Evolutionary conservation across 139 green algal species (phyloP).

Genomic region (Chlamydomonas incerta): DNA sequence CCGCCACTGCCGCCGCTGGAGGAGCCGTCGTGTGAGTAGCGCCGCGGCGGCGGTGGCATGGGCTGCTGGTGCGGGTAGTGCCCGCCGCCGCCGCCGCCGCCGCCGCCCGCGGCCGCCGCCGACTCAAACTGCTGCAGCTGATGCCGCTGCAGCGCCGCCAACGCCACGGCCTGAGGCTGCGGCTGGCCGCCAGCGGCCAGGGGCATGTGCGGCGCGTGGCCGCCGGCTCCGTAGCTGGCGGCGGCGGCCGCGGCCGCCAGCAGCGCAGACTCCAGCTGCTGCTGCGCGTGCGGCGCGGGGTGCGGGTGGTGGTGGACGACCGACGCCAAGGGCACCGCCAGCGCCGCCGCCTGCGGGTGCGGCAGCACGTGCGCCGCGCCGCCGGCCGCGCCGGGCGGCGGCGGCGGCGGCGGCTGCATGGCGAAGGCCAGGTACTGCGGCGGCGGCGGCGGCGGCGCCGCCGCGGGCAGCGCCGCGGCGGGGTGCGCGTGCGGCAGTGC

Average conservation of each 20-base stretch:
- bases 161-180: background rate
- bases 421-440: no score
- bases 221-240: no score
- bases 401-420: no score
- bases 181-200: background rate
- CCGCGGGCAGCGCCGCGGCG: no score
- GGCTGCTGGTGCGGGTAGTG: background rate
- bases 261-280: background rate
- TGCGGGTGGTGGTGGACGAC: background rate
- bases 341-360: background rate
- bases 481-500: slow-evolving; percentile 4
- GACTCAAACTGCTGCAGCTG: no score
- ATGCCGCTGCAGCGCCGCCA: no score
- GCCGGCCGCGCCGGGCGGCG: no score
- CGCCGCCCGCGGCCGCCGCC: no score
- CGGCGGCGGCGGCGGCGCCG: no score
- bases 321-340: background rate
- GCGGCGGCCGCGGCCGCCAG: background rate
- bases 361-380: background rate
- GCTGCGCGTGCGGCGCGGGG: no score
- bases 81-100: no score
- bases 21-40: background rate
- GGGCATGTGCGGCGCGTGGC: background rate
- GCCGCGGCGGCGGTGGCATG: no score
- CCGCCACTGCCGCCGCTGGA: background rate